Evolutionary conservation across 2,329 filamentous ascomycete species (phyloP).

Genomic region (Neobulgaria alba): DNA sequence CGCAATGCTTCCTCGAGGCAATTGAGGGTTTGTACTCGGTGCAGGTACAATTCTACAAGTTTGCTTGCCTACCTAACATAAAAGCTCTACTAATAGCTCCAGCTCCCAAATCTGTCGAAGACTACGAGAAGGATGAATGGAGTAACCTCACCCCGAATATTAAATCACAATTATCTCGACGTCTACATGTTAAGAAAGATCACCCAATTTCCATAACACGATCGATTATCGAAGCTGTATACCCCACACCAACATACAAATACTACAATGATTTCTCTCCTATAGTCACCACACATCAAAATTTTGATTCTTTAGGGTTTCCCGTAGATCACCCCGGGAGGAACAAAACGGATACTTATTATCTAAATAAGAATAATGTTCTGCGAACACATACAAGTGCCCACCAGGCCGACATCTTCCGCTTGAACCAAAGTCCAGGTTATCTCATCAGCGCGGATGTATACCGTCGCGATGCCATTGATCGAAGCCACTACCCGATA

Average conservation of each 20-base stretch:
- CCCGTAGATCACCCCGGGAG: constrained; percentile 80
- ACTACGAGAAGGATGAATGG: constrained; percentile 69
- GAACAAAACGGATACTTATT: constrained; percentile 87
- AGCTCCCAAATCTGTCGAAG: not conserved
- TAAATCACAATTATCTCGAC: constrained; percentile 61
- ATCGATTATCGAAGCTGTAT: constrained; percentile 84
- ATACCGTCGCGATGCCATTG: constrained; percentile 89
- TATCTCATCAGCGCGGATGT: constrained; percentile 93
- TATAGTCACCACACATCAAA: constrained; percentile 75
- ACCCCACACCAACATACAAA: constrained; percentile 62
- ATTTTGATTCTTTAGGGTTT: constrained; percentile 97
- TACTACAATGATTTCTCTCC: constrained; percentile 74
- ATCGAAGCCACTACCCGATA: constrained; percentile 88
- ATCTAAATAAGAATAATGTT: constrained; percentile 76
- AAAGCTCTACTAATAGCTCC: too few relatives aligned
- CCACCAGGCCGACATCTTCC: constrained; percentile 79
- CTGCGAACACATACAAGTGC: constrained; percentile 91
- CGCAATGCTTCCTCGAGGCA: constrained; percentile 12
- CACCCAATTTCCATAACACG: constrained; percentile 89
- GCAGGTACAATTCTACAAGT: constrained; percentile 24
- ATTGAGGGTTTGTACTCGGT: constrained; percentile 19
- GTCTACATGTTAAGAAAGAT: constrained; percentile 81
- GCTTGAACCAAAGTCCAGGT: constrained; percentile 61
- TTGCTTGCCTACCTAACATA: constrained; percentile 6
- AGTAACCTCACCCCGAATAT: constrained; percentile 78